Evolutionary conservation across 352 stramenopile genomes (phyloP), one percentile per base, ranked within the genome.

Genomic region (Phytophthora europaea): DNA sequence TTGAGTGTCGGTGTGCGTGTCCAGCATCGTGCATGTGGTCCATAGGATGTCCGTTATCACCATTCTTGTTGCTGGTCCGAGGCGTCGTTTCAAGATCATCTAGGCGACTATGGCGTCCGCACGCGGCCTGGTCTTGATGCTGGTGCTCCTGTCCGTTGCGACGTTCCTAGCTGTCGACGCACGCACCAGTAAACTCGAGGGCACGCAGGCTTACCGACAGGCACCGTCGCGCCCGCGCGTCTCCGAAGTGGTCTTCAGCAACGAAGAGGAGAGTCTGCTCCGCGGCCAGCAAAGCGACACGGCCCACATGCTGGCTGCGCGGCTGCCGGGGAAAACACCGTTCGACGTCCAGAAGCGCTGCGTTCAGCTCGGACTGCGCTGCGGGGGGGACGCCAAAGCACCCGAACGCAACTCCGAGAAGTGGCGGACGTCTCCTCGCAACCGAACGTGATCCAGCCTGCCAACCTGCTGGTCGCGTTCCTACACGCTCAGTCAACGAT

Each of bases 301-400:
- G 3, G 61, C 71, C 1, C 71, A 82, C 45, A 76, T 75, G 57
- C 57, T 93, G 40, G 70, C 82, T 1, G 71, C 57, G 1, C 40
- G 67, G n/a, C 52, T 93, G 18, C 61, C 62, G 0, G 82, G 75
- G 3, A 82, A 87, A 26, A 80, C 70, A 0, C 53, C 73, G 26
- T 66, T 72, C 26, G 72, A 91, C 50, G 76, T 93, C 48, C 67
- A 79, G 63, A 82, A 82, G 10, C 79, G 82, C 13, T 92, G 85
- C 50, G 67, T 91, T 10, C 72, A 92, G 64, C 61, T 92, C 40
- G 80, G 83, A 0, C 70, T 92, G 34, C 81, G 79, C 38, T 92
- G 85, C 26, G 82, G 83, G 13, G 71, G 58, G 7, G 65, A 75
- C 13, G 73, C 54, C 10, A 77, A 60, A 9, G 53, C 72, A 4